phyloP scores from a whole-genome alignment of 768 basidiomycete genomes.

The Lactarius pseudohatsudake region DNA sequence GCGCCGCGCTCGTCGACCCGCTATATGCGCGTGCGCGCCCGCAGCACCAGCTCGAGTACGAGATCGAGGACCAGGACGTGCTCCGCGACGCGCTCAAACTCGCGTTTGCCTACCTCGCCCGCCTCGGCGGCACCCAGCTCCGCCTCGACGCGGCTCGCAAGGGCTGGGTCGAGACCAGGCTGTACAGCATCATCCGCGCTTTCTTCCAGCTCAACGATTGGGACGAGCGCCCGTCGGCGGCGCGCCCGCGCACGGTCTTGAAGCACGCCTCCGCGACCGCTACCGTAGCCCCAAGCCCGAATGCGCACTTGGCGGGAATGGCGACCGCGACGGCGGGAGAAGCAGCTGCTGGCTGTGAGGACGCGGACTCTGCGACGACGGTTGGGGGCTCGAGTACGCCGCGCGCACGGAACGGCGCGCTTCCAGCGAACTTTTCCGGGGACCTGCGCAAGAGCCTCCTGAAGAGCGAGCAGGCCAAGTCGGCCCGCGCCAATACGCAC shows the following conservation, averaged over 20 bases:
- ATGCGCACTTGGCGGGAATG: constrained; percentile 11
- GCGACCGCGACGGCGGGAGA: neutral
- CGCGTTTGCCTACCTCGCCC: constrained; percentile 86
- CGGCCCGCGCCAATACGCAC: constrained; percentile 59
- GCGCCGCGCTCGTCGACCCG: constrained; percentile 58
- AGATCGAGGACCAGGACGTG: constrained; percentile 69
- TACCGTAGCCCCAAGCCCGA: neutral
- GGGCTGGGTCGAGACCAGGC: constrained; percentile 77
- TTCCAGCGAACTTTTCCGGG: constrained; percentile 37
- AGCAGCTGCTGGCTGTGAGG: neutral
- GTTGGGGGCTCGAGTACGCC: neutral
- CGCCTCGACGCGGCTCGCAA: constrained; percentile 72
- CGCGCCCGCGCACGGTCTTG: constrained; percentile 11
- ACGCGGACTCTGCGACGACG: neutral
- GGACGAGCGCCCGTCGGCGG: constrained; percentile 22
- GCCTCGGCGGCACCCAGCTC: constrained; percentile 83
- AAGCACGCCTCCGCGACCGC: neutral
- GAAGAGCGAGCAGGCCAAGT: constrained; percentile 83
- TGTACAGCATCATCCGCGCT: constrained; percentile 73
- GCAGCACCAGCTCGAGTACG: constrained; percentile 77
- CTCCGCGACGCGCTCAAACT: constrained; percentile 88
- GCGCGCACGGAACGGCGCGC: constrained; percentile 21
- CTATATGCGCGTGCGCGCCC: constrained; percentile 59
- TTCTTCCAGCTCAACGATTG: constrained; percentile 47
- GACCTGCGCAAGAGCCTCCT: constrained; percentile 78